Conservation (phyloP, 805 yeast genomes). For the Metschnikowia lochheadii region DNA sequence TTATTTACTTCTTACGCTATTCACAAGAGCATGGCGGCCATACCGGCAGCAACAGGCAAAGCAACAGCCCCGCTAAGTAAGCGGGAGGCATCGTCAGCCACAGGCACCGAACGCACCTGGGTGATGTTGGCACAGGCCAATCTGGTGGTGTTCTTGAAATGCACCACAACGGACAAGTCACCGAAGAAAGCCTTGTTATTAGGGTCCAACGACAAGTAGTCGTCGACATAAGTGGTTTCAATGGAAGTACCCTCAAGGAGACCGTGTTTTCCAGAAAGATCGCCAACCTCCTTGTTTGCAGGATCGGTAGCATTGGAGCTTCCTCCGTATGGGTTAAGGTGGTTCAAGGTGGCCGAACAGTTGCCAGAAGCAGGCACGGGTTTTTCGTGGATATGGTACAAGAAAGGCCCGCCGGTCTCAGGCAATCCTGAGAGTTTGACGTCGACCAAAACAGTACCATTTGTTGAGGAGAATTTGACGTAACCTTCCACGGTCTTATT, state of each 20-base stretch:
- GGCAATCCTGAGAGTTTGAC: conserved; percentile 35
- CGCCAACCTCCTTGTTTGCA: conserved; percentile 32
- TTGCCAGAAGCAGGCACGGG: conserved; percentile 35
- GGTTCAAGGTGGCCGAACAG: conserved; percentile 31
- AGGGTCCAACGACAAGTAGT: conserved; percentile 31
- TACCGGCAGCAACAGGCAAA: conserved; percentile 14
- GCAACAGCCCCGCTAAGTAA: conserved; percentile 2
- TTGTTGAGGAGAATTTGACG: conserved; percentile 26
- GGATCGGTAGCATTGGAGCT: conserved; percentile 20
- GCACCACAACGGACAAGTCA: conserved; percentile 34
- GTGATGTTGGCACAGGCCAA: conserved; percentile 40
- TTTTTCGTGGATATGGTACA: conserved; percentile 36
- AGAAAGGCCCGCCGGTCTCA: conserved; percentile 34
- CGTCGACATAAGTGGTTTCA: conserved; percentile 24
- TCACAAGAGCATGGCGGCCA: conserved; percentile 11
- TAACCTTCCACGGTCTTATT: conserved; percentile 24
- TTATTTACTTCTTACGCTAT: background rate
- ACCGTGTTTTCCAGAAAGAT: conserved; percentile 40
- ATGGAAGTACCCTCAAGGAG: conserved; percentile 25
- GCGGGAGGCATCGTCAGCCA: conserved; percentile 4
- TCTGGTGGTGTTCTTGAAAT: conserved; percentile 29
- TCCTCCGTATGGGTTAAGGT: conserved; percentile 40
- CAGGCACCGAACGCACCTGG: conserved; percentile 4
- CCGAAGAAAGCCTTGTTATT: conserved; percentile 23
- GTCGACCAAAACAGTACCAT: conserved; percentile 31